Base-by-base conservation (phyloP, 768 basidiomycete species). In the Mycena rebaudengoi region DNA sequence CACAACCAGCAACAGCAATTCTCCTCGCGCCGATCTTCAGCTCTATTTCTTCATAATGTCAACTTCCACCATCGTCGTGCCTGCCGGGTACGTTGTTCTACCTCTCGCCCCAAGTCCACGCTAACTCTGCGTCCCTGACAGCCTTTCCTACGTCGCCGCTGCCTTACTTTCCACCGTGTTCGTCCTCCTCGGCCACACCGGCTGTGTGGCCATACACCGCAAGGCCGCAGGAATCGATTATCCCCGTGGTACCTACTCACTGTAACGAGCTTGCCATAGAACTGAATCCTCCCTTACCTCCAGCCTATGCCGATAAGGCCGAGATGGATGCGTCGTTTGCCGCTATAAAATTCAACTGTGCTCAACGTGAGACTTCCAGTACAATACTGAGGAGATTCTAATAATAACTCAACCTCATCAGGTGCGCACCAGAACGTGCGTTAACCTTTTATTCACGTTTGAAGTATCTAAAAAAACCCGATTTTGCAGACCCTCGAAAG, bases 221-320 rank as follows among this genome's bases (percentile, higher is more conserved):
- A 74, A 57, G 44, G 65, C 52, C 21, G 67, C 78, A 12, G 64
- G 66, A 1, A 64, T 79, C 51, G 18, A 48, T 6, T 79, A 76
- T 69, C 78, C 78, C 1, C 75, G 75, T 21, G 23, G 51, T 53
- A n/a, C n/a, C n/a, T n/a, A n/a, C n/a, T n/a, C n/a, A n/a, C n/a
- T n/a, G n/a, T n/a, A n/a, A n/a, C n/a, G n/a, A n/a, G n/a, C n/a
- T n/a, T n/a, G n/a, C n/a, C n/a, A n/a, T n/a, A n/a, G n/a, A n/a
- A n/a, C n/a, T n/a, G n/a, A n/a, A n/a, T n/a, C n/a, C n/a, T n/a
- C n/a, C n/a, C n/a, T n/a, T n/a, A n/a, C n/a, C n/a, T n/a, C n/a
- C 49, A 74, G 74, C 74, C 29, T 79, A 79, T 57, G 79, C 79
- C 13, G 79, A 80, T 21, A 76, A 76, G 41, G 70, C 73, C 0